These are phyloP conservation scores for Obelidium mucronatum DNA, from an alignment of 192 early-diverging fungal genomes.

Conservation along the genomic window DNA sequence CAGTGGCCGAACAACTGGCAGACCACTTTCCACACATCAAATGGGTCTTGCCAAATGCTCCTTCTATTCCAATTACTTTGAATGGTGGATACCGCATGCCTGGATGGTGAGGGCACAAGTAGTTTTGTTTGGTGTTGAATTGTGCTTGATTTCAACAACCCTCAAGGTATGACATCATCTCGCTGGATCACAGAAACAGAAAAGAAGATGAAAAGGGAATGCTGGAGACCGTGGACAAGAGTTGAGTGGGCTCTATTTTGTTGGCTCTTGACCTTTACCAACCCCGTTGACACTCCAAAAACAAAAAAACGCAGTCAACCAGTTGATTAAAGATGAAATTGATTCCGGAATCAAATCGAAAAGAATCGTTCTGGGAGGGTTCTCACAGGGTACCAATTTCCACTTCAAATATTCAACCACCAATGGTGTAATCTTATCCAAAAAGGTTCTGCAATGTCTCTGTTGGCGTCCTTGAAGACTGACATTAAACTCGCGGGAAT, in stretches of 20 bases:
- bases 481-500: slow-evolving; percentile 75
- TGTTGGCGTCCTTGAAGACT: slow-evolving; percentile 75
- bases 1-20: slow-evolving; percentile 61
- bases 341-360: slow-evolving; percentile 77
- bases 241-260: too few relatives aligned
- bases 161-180: slow-evolving; percentile 75
- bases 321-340: slow-evolving; percentile 76
- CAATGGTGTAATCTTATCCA: too few relatives aligned
- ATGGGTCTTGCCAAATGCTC: slow-evolving; percentile 89
- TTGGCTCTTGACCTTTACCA: too few relatives aligned
- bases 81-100: slow-evolving; percentile 87
- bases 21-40: slow-evolving; percentile 81
- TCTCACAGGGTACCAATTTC: too few relatives aligned
- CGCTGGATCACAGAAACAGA: slow-evolving; percentile 50
- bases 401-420: slow-evolving; percentile 3
- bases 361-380: slow-evolving; percentile 92
- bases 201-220: slow-evolving; percentile 79
- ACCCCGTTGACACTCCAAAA: neutral
- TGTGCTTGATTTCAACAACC: neutral
- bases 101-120: slow-evolving; percentile 64
- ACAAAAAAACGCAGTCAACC: slow-evolving; percentile 50
- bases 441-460: slow-evolving; percentile 72
- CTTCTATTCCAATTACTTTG: slow-evolving; percentile 61
- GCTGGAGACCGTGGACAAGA: slow-evolving; percentile 60
- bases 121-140: neutral